Conservation (phyloP, 306 rosid species). For the Fragaria vesca region DNA sequence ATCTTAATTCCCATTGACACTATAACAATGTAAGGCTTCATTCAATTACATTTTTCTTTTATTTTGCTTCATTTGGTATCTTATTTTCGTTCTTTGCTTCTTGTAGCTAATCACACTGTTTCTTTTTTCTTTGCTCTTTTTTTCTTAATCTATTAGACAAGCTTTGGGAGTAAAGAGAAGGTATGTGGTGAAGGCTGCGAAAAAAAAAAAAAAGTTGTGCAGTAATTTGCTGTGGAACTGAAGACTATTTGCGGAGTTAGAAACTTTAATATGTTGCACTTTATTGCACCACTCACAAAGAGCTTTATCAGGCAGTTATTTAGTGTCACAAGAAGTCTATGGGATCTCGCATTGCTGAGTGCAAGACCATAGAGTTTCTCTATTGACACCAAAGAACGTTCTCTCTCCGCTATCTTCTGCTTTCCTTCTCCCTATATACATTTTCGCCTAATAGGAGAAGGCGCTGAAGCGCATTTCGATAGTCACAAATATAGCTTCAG, state of each 20-base stretch:
- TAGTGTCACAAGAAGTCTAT: no score
- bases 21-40: not conserved
- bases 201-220: not conserved
- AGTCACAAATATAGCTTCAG: not conserved
- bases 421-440: not conserved
- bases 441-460: no score
- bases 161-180: not conserved
- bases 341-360: not conserved
- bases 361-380: not conserved
- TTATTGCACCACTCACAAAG: not conserved
- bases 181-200: not conserved
- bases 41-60: not conserved
- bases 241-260: not conserved
- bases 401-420: not conserved
- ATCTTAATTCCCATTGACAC: not conserved
- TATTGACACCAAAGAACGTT: not conserved
- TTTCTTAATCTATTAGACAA: not conserved
- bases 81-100: not conserved
- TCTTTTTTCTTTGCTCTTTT: not conserved
- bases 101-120: not conserved
- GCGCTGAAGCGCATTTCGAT: not conserved
- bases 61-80: not conserved
- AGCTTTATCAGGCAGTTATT: not conserved
- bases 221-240: not conserved
- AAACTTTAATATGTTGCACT: not conserved